Evolutionary conservation across 2,329 filamentous ascomycete genomes (phyloP), one percentile per base, ranked within the genome.

Genomic region (Penicillium sp.): DNA sequence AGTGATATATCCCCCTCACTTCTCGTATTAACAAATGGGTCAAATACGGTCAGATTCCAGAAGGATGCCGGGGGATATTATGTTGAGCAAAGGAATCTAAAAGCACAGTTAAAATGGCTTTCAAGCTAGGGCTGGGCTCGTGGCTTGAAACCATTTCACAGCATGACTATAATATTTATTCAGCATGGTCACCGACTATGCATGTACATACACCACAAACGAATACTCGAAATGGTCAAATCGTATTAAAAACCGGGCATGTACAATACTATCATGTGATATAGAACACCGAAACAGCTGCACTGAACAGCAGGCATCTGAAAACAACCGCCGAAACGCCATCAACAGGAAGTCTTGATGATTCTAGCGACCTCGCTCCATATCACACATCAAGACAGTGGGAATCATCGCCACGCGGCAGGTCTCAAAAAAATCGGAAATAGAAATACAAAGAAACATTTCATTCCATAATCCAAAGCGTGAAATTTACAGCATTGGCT

Each of bases 401-500:
- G 24, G 12, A 21, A 28, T 23, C 5, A 26, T 16, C 24, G 18
- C 38, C 12, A 8, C 26, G 14, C 20, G 20, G 40, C 7, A 21
- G 30, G 30, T 35, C 18, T 21, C 3, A 21, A 30, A 26, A n/a
- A 52, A 26, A 45, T n/a, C 38, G 33, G 50, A 52, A 33, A 45
- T 33, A 43, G 20, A 43, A 35, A 30, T 47, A 47, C 46, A 47
- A 33, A 9, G 18, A 30, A 9, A 26, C 23, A 20, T 21, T 23
- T 18, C n/a, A 43, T 9, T 43, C 20, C 7, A 43, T 43, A 43
- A 43, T 12, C 9, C 18, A 38, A 40, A 16, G 5, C 14, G 33
- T 14, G 38, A 38, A 33, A 28, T 56, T 67, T 61, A 82, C 49
- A 83, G 68, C 64, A 81, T 83, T 3, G 80, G 67, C 64, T 80